phyloP scores from a whole-genome alignment of 1,139 yeast genomes.

The Debaryomyces singareniensis region DNA sequence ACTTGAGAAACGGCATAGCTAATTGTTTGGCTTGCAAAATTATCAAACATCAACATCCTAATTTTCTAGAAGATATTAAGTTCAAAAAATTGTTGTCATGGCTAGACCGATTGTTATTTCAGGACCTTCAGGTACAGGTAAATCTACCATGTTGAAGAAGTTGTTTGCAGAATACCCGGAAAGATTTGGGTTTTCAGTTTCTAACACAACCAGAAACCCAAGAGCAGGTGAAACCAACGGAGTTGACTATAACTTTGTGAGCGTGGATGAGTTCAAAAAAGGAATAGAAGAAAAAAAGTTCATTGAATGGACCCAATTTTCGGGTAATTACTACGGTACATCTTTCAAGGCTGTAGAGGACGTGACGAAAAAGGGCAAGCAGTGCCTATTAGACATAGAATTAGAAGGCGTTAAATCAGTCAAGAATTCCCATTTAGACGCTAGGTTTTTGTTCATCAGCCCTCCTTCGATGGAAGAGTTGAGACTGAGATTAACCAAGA shows the following conservation, averaged over 20 bases:
- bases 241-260: constrained; percentile 78
- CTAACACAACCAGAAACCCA: constrained; percentile 90
- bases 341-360: constrained; percentile 78
- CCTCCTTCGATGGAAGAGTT: constrained; percentile 87
- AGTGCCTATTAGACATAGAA: constrained; percentile 92
- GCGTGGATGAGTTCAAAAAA: constrained; percentile 71
- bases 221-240: constrained; percentile 90
- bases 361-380: constrained; percentile 56
- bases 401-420: constrained; percentile 98
- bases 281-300: constrained; percentile 71
- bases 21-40: no score
- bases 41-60: no score
- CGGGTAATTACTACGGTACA: constrained; percentile 97
- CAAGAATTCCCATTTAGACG: constrained; percentile 73
- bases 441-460: constrained; percentile 78
- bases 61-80: no score
- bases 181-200: constrained; percentile 87
- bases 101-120: constrained; percentile 84
- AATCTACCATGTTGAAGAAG: constrained; percentile 86
- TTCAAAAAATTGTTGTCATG: no score
- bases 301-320: constrained; percentile 96
- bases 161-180: constrained; percentile 86
- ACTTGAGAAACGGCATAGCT: no score
- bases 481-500: constrained; percentile 64
- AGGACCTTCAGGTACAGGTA: constrained; percentile 97